Evolutionary conservation across 108 stramenopile genomes (phyloP).

Genomic region (Nitzschia sp.): DNA sequence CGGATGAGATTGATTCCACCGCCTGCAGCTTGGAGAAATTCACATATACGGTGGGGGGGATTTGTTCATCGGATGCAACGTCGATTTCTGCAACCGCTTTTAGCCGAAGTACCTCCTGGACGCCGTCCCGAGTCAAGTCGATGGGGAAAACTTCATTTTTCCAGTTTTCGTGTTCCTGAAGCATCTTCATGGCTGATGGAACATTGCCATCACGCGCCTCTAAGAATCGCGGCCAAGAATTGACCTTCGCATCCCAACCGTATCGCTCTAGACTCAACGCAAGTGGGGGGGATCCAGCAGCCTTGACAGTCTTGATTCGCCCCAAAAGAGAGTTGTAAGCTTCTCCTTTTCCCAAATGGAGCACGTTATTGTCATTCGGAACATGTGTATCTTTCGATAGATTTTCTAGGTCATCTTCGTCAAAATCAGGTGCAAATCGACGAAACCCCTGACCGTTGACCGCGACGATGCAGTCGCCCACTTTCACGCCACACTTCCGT

Average conservation of each 20-base stretch:
- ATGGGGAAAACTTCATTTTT: constrained; percentile 72
- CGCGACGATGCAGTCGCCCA: constrained; percentile 74
- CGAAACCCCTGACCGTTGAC: constrained; percentile 76
- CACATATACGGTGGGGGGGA: constrained; percentile 74
- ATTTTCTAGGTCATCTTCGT: constrained; percentile 55
- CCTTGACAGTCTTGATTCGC: constrained; percentile 61
- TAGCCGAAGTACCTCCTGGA: constrained; percentile 62
- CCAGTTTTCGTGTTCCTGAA: constrained; percentile 79
- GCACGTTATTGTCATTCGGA: constrained; percentile 27
- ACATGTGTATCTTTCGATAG: constrained; percentile 36
- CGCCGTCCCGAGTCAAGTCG: constrained; percentile 57
- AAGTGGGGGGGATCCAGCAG: constrained; percentile 49
- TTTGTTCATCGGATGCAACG: constrained; percentile 10
- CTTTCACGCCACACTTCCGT: constrained; percentile 55
- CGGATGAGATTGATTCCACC: constrained; percentile 39
- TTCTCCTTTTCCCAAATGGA: constrained; percentile 38
- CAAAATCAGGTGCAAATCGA: constrained; percentile 75
- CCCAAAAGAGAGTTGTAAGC: constrained; percentile 41
- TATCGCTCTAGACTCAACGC: constrained; percentile 69
- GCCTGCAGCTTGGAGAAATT: constrained; percentile 71
- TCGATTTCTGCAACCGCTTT: constrained; percentile 74
- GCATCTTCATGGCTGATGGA: constrained; percentile 73
- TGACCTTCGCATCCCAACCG: constrained; percentile 73
- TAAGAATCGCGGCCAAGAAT: constrained; percentile 79
- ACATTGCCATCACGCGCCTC: constrained; percentile 74